A percentile compares a stretch with the other conserved stretches of the same genome.
Evolutionary conservation across 2,329 filamentous ascomycete species (phyloP).

Genomic region (Tolypocladium nubicola): DNA sequence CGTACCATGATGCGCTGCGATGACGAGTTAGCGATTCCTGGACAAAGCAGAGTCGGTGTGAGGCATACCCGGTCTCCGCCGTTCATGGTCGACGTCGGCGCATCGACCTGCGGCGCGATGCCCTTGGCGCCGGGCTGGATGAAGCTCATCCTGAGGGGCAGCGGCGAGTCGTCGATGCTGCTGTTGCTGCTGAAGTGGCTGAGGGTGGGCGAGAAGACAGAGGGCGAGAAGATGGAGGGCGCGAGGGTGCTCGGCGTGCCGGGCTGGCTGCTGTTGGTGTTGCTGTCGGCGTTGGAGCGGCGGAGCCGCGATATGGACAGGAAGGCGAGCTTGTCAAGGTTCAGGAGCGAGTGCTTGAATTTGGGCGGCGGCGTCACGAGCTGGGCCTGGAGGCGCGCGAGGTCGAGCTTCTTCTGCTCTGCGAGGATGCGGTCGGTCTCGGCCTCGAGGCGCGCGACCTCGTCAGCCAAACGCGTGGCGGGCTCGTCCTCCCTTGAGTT

Average conservation of each 20-base stretch:
- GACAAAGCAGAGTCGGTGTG: not conserved
- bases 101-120: slow-evolving; percentile 50
- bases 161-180: slow-evolving; percentile 22
- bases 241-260: slow-evolving; percentile 22
- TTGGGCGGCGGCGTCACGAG: slow-evolving; percentile 16
- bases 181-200: slow-evolving; percentile 21
- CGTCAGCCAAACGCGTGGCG: slow-evolving; percentile 22
- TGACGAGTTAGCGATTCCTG: not conserved
- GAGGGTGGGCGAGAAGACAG: slow-evolving; percentile 24
- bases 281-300: slow-evolving; percentile 20
- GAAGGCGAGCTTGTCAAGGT: slow-evolving; percentile 38
- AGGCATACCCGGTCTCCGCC: slow-evolving; percentile 60
- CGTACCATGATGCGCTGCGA: slow-evolving; percentile 57
- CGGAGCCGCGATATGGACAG: slow-evolving; percentile 26
- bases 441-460: slow-evolving; percentile 32
- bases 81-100: slow-evolving; percentile 72
- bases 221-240: slow-evolving; percentile 23
- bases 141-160: slow-evolving; percentile 22
- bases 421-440: slow-evolving; percentile 37
- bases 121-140: slow-evolving; percentile 36
- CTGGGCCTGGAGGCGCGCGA: slow-evolving; percentile 32
- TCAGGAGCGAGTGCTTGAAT: slow-evolving; percentile 19
- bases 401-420: slow-evolving; percentile 38
- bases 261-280: slow-evolving; percentile 14
- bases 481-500: slow-evolving; percentile 1